Evolutionary conservation across 2,329 filamentous ascomycete species (phyloP).

Genomic region (Pezicula rhizophila): DNA sequence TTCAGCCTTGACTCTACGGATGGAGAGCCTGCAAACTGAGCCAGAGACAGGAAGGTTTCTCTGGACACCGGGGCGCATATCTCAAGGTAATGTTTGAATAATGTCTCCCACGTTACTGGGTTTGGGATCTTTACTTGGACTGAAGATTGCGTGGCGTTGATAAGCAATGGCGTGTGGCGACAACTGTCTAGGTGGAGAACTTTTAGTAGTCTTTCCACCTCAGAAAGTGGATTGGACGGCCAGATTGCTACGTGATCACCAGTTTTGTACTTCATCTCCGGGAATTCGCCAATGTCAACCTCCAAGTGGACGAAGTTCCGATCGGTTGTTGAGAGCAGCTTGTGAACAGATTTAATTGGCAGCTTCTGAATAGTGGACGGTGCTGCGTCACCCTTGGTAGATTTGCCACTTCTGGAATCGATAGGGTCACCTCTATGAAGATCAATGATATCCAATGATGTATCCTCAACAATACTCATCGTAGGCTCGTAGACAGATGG

Average conservation of each 20-base stretch:
- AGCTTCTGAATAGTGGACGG: constrained; percentile 9
- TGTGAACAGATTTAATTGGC: constrained; percentile 2
- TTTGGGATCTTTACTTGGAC: constrained; percentile 1
- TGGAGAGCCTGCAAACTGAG: constrained; percentile 30
- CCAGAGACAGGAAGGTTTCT: constrained; percentile 29
- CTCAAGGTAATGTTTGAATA: constrained; percentile 39
- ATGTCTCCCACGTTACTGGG: constrained; percentile 20
- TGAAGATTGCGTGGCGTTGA: not conserved
- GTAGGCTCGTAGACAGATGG: constrained; percentile 9
- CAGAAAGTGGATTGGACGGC: constrained; percentile 14
- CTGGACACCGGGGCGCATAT: constrained; percentile 34
- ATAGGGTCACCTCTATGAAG: constrained; percentile 12
- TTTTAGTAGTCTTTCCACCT: constrained; percentile 5
- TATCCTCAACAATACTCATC: constrained; percentile 7
- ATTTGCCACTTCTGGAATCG: not conserved
- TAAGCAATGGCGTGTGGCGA: constrained; percentile 2
- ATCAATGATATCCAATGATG: constrained; percentile 12
- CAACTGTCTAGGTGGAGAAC: not conserved
- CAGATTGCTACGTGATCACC: constrained; percentile 21
- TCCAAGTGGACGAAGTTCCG: constrained; percentile 19
- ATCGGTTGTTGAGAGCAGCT: constrained; percentile 11
- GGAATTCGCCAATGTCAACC: constrained; percentile 10
- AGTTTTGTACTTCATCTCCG: constrained; percentile 20
- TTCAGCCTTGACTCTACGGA: constrained; percentile 10
- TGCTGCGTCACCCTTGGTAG: not conserved